A percentile compares a stretch with the other conserved stretches of the same genome.
Evolutionary conservation across 2,329 filamentous ascomycete genomes (phyloP).

Genomic region (Dothiorella sarmentorum): DNA sequence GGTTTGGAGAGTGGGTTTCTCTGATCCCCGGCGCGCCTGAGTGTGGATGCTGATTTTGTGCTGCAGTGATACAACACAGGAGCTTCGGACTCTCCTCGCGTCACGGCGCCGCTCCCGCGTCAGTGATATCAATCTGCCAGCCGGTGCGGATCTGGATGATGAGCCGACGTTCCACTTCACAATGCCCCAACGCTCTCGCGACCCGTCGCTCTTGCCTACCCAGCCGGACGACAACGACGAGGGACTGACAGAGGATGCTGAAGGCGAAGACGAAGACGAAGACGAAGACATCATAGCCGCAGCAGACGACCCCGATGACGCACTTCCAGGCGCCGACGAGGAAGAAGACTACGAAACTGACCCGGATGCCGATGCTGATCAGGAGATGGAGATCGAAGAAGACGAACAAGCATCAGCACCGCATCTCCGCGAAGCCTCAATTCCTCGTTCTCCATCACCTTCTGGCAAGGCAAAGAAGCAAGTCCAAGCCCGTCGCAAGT

Average conservation of each 20-base stretch:
- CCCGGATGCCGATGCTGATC: slow-evolving; percentile 4
- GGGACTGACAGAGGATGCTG: slow-evolving; percentile 7
- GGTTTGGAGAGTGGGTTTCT: slow-evolving; percentile 38
- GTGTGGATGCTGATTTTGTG: not conserved
- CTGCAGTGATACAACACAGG: slow-evolving; percentile 18
- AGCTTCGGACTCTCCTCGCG: slow-evolving; percentile 18
- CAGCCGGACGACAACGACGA: slow-evolving; percentile 2
- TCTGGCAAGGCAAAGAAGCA: slow-evolving; percentile 9
- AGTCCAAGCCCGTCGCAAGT: slow-evolving; percentile 41
- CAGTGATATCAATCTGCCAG: slow-evolving; percentile 10
- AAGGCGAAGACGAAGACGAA: slow-evolving; percentile 20
- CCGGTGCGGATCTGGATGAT: slow-evolving; percentile 23
- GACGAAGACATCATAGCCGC: slow-evolving; percentile 29
- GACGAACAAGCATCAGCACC: slow-evolving; percentile 2
- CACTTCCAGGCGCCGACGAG: slow-evolving; percentile 16
- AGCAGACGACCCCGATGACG: slow-evolving; percentile 26
- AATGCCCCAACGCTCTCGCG: slow-evolving; percentile 34
- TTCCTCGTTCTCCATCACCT: not conserved
- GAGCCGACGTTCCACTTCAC: slow-evolving; percentile 39
- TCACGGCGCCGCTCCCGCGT: slow-evolving; percentile 17
- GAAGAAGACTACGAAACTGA: slow-evolving; percentile 24
- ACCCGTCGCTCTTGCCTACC: slow-evolving; percentile 21
- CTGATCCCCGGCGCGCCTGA: slow-evolving; percentile 30
- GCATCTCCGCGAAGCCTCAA: slow-evolving; percentile 3
- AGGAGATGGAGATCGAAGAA: slow-evolving; percentile 11